Evolutionary conservation across 2,329 filamentous ascomycete genomes (phyloP).

Genomic region (Fusarium nisikadoi): DNA sequence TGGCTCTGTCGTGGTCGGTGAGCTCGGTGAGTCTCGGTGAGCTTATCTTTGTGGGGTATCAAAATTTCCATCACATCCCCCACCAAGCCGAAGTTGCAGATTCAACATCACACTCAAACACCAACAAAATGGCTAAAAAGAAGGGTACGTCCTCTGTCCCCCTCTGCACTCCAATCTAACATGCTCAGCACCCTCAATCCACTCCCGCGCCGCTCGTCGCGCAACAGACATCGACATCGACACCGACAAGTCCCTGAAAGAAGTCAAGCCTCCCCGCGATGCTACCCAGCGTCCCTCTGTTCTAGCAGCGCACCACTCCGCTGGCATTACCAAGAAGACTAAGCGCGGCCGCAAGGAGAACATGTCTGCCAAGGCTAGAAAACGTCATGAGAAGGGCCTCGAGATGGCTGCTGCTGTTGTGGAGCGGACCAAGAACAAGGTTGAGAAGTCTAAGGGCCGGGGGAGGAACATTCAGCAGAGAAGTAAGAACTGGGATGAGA

Average conservation of each 20-base stretch:
- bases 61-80: constrained; percentile 44
- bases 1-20: constrained; percentile 1
- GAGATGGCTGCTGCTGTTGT: constrained; percentile 69
- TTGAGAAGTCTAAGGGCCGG: constrained; percentile 64
- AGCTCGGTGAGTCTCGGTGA: constrained; percentile 40
- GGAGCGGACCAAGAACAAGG: constrained; percentile 67
- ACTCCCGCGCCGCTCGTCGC: constrained; percentile 79
- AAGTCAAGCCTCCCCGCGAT: constrained; percentile 58
- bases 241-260: constrained; percentile 77
- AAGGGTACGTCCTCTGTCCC: constrained; percentile 31
- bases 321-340: constrained; percentile 75
- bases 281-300: constrained; percentile 67
- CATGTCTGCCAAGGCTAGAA: constrained; percentile 65
- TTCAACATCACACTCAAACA: constrained; percentile 27
- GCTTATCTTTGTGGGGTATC: constrained; percentile 44
- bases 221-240: constrained; percentile 76
- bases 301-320: constrained; percentile 72
- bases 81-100: constrained; percentile 32
- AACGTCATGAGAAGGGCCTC: constrained; percentile 66
- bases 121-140: constrained; percentile 48
- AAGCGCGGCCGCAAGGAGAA: constrained; percentile 66
- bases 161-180: constrained; percentile 6
- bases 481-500: constrained; percentile 67
- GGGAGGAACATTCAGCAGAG: constrained; percentile 60
- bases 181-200: constrained; percentile 67